Conservation (phyloP, 2,329 filamentous ascomycete genomes). For the Chalaropsis ovoidea region DNA sequence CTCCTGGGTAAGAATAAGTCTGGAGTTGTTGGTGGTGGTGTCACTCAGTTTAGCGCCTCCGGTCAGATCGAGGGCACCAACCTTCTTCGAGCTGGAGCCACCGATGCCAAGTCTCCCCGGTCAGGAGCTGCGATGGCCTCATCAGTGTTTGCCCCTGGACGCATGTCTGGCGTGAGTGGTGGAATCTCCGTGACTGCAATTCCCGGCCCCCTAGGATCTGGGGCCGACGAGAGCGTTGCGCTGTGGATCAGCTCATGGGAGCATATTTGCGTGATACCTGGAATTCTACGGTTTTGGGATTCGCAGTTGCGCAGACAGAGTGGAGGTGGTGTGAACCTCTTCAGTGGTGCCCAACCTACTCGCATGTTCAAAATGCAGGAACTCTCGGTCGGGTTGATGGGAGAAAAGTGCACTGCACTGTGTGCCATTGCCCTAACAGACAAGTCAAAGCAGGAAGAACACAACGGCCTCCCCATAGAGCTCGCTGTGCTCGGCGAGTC, state of each 20-base stretch:
- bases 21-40: constrained; percentile 47
- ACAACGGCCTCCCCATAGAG: constrained; percentile 43
- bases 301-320: constrained; percentile 44
- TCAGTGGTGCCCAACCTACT: constrained; percentile 45
- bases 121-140: constrained; percentile 37
- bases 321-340: constrained; percentile 45
- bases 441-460: constrained; percentile 26
- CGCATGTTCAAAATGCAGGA: constrained; percentile 48
- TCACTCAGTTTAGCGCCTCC: constrained; percentile 48
- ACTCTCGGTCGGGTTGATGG: constrained; percentile 44
- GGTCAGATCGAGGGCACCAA: constrained; percentile 53
- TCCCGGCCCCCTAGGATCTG: constrained; percentile 34
- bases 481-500: constrained; percentile 47
- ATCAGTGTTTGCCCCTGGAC: constrained; percentile 39
- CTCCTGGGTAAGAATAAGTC: constrained; percentile 43
- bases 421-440: constrained; percentile 37
- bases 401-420: constrained; percentile 47
- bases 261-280: constrained; percentile 48
- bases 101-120: constrained; percentile 32
- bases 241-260: constrained; percentile 49
- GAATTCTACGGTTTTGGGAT: constrained; percentile 49
- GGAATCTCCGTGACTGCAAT: constrained; percentile 43
- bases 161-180: constrained; percentile 43
- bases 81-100: constrained; percentile 39
- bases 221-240: constrained; percentile 45